phyloP scores from a whole-genome alignment of 2,329 filamentous ascomycete genomes.

The Colletotrichum noveboracense region DNA sequence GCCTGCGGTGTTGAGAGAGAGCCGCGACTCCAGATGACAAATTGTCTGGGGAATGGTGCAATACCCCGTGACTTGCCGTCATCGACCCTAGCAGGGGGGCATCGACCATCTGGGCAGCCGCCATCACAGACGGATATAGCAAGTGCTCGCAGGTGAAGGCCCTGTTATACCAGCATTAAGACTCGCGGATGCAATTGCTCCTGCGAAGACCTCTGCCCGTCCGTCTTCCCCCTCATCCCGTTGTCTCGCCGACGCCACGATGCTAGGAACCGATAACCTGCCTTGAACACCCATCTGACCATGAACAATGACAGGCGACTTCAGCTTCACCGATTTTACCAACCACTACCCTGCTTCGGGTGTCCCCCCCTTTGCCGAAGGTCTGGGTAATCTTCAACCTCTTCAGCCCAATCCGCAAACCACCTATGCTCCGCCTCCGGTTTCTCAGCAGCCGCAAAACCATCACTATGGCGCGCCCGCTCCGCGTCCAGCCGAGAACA shows the following conservation, averaged over 20 bases:
- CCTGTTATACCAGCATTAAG: slow-evolving; percentile 10
- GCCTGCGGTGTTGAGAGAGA: slow-evolving; percentile 25
- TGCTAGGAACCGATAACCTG: slow-evolving; percentile 21
- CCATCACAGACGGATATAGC: slow-evolving; percentile 14
- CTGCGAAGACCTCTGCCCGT: slow-evolving; percentile 10
- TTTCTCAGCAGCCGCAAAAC: slow-evolving; percentile 39
- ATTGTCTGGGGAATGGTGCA: slow-evolving; percentile 58
- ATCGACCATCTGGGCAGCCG: slow-evolving; percentile 17
- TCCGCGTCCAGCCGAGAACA: slow-evolving; percentile 46
- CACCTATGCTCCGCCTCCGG: slow-evolving; percentile 44
- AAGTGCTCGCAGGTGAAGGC: slow-evolving; percentile 13
- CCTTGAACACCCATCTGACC: slow-evolving; percentile 24
- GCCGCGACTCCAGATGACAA: slow-evolving; percentile 38
- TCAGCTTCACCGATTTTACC: slow-evolving; percentile 60
- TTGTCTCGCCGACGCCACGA: slow-evolving; percentile 18
- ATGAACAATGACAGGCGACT: slow-evolving; percentile 60
- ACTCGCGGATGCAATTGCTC: slow-evolving; percentile 10
- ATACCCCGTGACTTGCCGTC: slow-evolving; percentile 62
- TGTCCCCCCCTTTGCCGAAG: slow-evolving; percentile 41
- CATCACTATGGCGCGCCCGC: slow-evolving; percentile 22
- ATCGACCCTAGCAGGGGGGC: slow-evolving; percentile 24
- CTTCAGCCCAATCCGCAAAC: slow-evolving; percentile 58
- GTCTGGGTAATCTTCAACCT: slow-evolving; percentile 47
- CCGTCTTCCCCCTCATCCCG: slow-evolving; percentile 11
- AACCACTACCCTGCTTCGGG: slow-evolving; percentile 45